phyloP scores from a whole-genome alignment of 805 yeast genomes.

The Nakazawaea wyomingensis region DNA sequence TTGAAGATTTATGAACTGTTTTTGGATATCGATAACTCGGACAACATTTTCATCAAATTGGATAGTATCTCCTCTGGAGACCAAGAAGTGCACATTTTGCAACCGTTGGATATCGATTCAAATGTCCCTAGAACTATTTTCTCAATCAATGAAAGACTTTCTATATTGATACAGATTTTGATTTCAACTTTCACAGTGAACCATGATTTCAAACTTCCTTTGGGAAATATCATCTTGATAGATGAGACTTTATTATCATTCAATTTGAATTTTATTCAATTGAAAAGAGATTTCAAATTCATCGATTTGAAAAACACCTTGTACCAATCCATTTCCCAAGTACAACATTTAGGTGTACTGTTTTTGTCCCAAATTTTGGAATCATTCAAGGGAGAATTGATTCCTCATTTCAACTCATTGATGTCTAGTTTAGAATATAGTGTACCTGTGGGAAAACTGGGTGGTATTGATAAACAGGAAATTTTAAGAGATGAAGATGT shows the following conservation, averaged over 20 bases:
- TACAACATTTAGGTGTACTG: constrained; percentile 41
- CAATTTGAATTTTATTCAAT: constrained; percentile 47
- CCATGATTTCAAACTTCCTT: constrained; percentile 50
- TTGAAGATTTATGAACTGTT: constrained; percentile 54
- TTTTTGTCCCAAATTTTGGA: constrained; percentile 33
- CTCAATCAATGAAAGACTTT: constrained; percentile 46
- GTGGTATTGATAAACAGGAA: constrained; percentile 30
- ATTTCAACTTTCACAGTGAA: constrained; percentile 38
- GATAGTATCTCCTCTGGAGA: constrained; percentile 20
- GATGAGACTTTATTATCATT: constrained; percentile 52
- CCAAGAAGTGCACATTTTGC: constrained; percentile 28
- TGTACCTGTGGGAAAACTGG: constrained; percentile 44
- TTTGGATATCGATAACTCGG: constrained; percentile 52
- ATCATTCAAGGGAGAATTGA: constrained; percentile 30
- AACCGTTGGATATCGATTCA: constrained; percentile 53
- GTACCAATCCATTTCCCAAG: constrained; percentile 33
- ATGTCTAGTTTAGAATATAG: constrained; percentile 51
- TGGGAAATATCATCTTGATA: constrained; percentile 50
- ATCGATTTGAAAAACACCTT: constrained; percentile 40
- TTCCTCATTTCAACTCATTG: constrained; percentile 45
- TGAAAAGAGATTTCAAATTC: constrained; percentile 58
- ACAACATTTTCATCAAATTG: constrained; percentile 37
- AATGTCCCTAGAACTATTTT: constrained; percentile 47
- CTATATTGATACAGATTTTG: constrained; percentile 40
- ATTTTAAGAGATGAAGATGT: constrained; percentile 25